A percentile compares a stretch with the other conserved stretches of the same genome.
Evolutionary conservation across 169 alveolate genomes (phyloP).

Genomic region (Cyclospora cayetanensis): DNA sequence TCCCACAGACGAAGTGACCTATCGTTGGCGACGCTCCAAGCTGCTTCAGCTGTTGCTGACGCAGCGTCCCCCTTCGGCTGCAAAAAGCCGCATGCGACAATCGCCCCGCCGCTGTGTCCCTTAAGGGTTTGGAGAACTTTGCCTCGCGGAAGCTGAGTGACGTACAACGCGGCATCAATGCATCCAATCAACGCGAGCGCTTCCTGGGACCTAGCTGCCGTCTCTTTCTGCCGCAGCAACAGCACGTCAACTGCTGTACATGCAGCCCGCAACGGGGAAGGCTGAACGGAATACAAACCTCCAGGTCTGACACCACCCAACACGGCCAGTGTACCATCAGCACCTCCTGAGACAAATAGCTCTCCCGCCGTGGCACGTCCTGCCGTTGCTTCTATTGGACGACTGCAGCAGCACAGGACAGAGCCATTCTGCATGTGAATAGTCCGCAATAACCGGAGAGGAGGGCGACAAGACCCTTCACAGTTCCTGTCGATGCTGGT

Average conservation of each 20-base stretch:
- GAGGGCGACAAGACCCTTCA: background rate
- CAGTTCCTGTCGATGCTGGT: background rate
- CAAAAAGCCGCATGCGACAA: slow-evolving; percentile 23
- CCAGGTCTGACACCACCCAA: background rate
- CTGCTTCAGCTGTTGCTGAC: slow-evolving; percentile 17
- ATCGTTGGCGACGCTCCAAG: slow-evolving; percentile 31
- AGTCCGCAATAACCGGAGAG: background rate
- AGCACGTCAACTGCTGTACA: slow-evolving; percentile 27
- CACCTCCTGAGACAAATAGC: slow-evolving; percentile 18
- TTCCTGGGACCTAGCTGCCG: background rate
- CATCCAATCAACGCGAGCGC: slow-evolving; percentile 32
- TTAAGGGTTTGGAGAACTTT: slow-evolving; percentile 33
- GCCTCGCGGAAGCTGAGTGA: slow-evolving; percentile 27
- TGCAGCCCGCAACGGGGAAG: slow-evolving; percentile 40
- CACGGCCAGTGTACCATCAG: slow-evolving; percentile 35
- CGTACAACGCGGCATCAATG: slow-evolving; percentile 30
- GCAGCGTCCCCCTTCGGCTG: background rate
- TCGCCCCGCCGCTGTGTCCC: background rate
- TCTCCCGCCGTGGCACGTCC: background rate
- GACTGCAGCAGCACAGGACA: slow-evolving; percentile 35
- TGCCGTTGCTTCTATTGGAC: background rate
- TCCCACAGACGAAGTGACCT: slow-evolving; percentile 44
- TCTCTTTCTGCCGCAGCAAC: background rate
- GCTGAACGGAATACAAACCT: background rate
- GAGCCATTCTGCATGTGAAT: background rate